These are phyloP conservation scores for Podospora bellae-mahoneyi DNA, from an alignment of 495 filamentous ascomycete genomes.

Conservation along the genomic window DNA sequence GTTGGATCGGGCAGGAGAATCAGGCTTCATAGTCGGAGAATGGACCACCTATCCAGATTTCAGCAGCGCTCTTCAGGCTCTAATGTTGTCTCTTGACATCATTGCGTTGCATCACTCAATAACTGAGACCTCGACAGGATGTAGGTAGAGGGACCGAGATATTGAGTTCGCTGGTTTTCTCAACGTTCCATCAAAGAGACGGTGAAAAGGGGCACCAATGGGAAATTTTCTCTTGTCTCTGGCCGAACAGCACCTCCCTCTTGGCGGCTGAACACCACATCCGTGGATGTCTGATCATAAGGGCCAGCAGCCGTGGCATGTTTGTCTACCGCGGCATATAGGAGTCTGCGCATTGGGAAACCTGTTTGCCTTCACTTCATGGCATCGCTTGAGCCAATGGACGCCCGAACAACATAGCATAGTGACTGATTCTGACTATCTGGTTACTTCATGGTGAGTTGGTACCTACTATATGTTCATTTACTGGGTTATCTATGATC, in stretches of 20 bases:
- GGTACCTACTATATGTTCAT: not conserved
- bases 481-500: not conserved
- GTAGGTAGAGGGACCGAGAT: not conserved
- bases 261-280: not conserved
- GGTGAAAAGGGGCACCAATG: slow-evolving; percentile 8
- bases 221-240: not conserved
- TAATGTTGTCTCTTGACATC: slow-evolving; percentile 18
- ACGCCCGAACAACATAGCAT: not conserved
- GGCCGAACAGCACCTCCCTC: not conserved
- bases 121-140: not conserved
- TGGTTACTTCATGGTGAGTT: not conserved
- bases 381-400: not conserved
- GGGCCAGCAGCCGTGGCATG: not conserved
- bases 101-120: slow-evolving; percentile 20
- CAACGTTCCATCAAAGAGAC: not conserved
- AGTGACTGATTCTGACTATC: not conserved
- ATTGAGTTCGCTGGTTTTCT: not conserved
- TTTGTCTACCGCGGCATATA: not conserved
- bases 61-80: no score
- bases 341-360: not conserved
- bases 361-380: slow-evolving; percentile 6
- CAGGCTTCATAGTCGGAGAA: no score
- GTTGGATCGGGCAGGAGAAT: no score
- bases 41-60: no score
- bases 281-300: not conserved